These are phyloP conservation scores for Drechmeria coniospora DNA, from an alignment of 2,329 filamentous ascomycete genomes.

Conservation along the genomic window DNA sequence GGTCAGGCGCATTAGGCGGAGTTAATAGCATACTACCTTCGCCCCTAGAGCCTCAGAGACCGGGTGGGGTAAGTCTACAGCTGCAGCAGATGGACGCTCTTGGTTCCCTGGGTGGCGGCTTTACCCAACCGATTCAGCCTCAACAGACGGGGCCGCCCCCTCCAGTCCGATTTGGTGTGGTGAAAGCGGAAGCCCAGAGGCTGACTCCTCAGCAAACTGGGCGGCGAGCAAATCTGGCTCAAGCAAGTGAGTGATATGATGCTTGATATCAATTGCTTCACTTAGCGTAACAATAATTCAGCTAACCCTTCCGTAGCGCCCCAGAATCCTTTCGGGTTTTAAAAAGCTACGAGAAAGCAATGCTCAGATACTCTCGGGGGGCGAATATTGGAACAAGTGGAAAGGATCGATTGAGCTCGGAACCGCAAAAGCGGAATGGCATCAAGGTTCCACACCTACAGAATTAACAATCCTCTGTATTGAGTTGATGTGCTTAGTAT, in stretches of 20 bases:
- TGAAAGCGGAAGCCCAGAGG: constrained; percentile 55
- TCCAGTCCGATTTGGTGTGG: constrained; percentile 75
- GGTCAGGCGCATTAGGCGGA: constrained; percentile 21
- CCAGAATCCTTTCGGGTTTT: constrained; percentile 39
- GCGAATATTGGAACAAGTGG: too few relatives aligned
- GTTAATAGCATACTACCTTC: constrained; percentile 45
- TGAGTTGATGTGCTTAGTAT: too few relatives aligned
- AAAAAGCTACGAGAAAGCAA: constrained; percentile 2
- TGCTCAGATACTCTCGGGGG: too few relatives aligned
- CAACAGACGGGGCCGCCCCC: constrained; percentile 55
- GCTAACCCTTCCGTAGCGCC: constrained; percentile 29
- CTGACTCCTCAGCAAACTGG: constrained; percentile 77
- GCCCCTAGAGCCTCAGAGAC: constrained; percentile 44
- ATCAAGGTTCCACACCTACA: too few relatives aligned
- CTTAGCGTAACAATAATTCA: too few relatives aligned
- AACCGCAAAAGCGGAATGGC: too few relatives aligned
- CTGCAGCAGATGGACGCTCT: constrained; percentile 35
- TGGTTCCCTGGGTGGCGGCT: constrained; percentile 34
- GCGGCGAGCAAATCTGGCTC: constrained; percentile 72
- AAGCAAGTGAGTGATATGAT: constrained; percentile 69
- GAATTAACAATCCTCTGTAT: too few relatives aligned
- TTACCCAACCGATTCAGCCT: constrained; percentile 31
- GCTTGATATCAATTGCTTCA: not conserved
- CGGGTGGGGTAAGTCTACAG: constrained; percentile 32
- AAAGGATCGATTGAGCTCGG: too few relatives aligned